Conservation (phyloP, 2,329 filamentous ascomycete species). For the Periconia sp. region DNA sequence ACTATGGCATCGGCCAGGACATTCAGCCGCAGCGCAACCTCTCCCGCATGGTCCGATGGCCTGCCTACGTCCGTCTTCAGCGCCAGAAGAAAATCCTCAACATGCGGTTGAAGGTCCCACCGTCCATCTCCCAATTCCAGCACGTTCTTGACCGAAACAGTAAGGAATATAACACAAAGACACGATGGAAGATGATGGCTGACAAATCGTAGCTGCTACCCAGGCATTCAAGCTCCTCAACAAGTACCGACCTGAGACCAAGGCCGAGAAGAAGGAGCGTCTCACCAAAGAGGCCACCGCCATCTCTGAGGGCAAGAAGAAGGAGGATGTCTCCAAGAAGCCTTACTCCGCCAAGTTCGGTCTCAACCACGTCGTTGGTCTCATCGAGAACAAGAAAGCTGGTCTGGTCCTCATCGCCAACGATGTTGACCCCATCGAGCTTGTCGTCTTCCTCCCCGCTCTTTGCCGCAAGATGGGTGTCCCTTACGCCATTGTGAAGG, state of each 20-base stretch:
- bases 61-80: constrained; percentile 92
- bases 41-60: constrained; percentile 91
- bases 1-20: constrained; percentile 99
- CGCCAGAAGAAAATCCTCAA: constrained; percentile 95
- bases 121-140: constrained; percentile 96
- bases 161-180: constrained; percentile 19
- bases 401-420: constrained; percentile 97
- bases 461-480: constrained; percentile 99
- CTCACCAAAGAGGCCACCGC: constrained; percentile 97
- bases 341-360: constrained; percentile 99
- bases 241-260: constrained; percentile 99
- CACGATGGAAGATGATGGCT: constrained; percentile 73
- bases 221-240: constrained; percentile 99
- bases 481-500: constrained; percentile 98
- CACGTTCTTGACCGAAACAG: constrained; percentile 71
- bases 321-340: constrained; percentile 99
- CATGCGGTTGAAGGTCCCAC: constrained; percentile 97
- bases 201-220: constrained; percentile 67
- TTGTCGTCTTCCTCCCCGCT: constrained; percentile 98
- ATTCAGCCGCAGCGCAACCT: constrained; percentile 77
- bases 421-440: constrained; percentile 99
- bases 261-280: constrained; percentile 99
- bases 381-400: constrained; percentile 91
- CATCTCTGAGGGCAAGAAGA: constrained; percentile 99
- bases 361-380: constrained; percentile 86